These are phyloP conservation scores for Xylariomycetidae sp. DNA, from an alignment of 2,329 filamentous ascomycete species.

Conservation along the genomic window DNA sequence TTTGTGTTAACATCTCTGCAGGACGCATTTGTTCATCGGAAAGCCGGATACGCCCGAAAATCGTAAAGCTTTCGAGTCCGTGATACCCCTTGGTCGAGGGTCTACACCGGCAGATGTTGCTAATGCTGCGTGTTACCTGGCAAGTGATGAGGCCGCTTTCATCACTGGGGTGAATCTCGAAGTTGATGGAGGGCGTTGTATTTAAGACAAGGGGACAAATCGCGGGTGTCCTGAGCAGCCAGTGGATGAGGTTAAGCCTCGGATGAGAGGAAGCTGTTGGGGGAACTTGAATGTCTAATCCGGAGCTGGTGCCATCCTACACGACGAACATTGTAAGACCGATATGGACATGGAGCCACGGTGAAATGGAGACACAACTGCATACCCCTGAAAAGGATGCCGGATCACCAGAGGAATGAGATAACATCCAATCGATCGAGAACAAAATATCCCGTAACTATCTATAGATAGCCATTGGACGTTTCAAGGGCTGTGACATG, in stretches of 20 bases:
- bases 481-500: too few species aligned
- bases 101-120: slow-evolving; percentile 26
- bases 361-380: too few species aligned
- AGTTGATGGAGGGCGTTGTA: slow-evolving; percentile 6
- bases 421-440: too few species aligned
- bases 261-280: background rate
- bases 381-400: too few species aligned
- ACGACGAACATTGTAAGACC: too few species aligned
- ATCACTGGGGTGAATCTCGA: slow-evolving; percentile 6
- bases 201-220: background rate
- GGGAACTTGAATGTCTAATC: background rate
- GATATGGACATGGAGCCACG: too few species aligned
- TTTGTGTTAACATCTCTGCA: background rate
- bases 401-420: too few species aligned
- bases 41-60: slow-evolving; percentile 40
- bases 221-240: too few species aligned
- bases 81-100: slow-evolving; percentile 36
- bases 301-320: too few species aligned
- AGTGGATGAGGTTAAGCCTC: too few species aligned
- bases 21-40: slow-evolving; percentile 24
- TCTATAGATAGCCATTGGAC: too few species aligned
- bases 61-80: slow-evolving; percentile 35
- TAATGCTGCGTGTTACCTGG: slow-evolving; percentile 4
- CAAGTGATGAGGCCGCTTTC: slow-evolving; percentile 7
- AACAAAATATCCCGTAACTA: too few species aligned